Evolutionary conservation across 2,329 filamentous ascomycete species (phyloP), one percentile per base, ranked within the genome.

Genomic region (Fonsecaea nubica): DNA sequence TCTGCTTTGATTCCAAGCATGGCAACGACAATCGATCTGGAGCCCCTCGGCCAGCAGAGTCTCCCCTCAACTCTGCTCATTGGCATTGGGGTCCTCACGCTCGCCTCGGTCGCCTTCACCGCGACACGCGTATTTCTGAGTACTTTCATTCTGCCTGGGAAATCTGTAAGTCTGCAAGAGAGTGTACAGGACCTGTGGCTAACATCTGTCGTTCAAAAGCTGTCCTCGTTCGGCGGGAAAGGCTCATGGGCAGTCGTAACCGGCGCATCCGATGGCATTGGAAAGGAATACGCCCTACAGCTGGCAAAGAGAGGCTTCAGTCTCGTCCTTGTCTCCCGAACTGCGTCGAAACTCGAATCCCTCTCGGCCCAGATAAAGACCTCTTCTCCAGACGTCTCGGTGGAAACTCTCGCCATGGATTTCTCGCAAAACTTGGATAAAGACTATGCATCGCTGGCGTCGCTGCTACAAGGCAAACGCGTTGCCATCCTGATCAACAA

Each of bases 161-260:
- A 80, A 74, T 77, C 81, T 70, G 82, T 84, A 80, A 60, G 80
- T 74, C 30, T 12, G n/a, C 10, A 54, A 12, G 21, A 56, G 18
- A 50, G 7, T 3, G 25, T 32, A 36, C 13, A 48, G 32, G 15
- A 18, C 8, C n/a, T 30, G 15, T 60, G 21, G n/a, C 59, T 64
- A 58, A 69, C 71, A 45, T 68, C 68, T 52, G 1, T 58, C 53
- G 25, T 36, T 32, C 18, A 2, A 32, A 10, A 96, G 94, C 89
- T 99, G 65, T 89, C 89, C 74, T 92, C 90, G 72, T 98, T 96
- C 81, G 95, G 93, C 72, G 90, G 90, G 73, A 92, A 92, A 75
- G 94, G 94, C 69, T 93, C 90, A 65, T 99, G 94, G 93, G 95
- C 92, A 36, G 87, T 99, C 63, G 86, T 99, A 48, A 99, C 95